A percentile compares a stretch with the other conserved stretches of the same genome.
phyloP scores from a whole-genome alignment of 345 rosid species.

The Kandelia obovata region DNA sequence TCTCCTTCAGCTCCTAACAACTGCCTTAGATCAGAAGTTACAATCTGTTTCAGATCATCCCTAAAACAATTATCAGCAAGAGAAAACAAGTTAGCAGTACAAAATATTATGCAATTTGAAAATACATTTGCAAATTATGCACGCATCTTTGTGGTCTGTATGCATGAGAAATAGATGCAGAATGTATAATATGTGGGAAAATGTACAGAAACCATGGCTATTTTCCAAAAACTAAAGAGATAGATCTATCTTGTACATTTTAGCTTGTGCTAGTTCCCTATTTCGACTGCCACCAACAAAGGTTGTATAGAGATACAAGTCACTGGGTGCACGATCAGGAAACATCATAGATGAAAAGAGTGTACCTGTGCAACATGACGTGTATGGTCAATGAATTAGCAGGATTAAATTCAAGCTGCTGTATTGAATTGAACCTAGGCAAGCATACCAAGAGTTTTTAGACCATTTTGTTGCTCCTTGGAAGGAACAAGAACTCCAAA shows the following conservation, averaged over 20 bases:
- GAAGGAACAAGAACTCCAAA: constrained; percentile 96
- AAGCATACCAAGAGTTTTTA: constrained; percentile 74
- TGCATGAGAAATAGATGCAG: too few relatives aligned
- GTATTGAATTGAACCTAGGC: constrained; percentile 4
- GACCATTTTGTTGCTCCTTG: constrained; percentile 74
- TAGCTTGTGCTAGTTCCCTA: constrained; percentile 78
- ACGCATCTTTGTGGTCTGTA: not conserved
- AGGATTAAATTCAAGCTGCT: not conserved
- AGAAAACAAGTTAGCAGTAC: constrained; percentile 10
- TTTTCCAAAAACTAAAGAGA: not conserved
- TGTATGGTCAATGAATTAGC: not conserved
- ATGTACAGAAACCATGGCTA: not conserved
- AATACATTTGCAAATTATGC: not conserved
- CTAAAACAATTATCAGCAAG: constrained; percentile 27
- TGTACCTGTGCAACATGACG: constrained; percentile 52
- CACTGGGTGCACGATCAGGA: constrained; percentile 80
- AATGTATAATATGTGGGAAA: too few relatives aligned
- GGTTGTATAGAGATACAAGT: constrained; percentile 76
- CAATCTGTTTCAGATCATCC: constrained; percentile 70
- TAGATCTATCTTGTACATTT: constrained; percentile 46
- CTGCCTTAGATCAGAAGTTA: constrained; percentile 75
- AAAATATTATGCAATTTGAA: not conserved
- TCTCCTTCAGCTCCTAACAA: constrained; percentile 89
- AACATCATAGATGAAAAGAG: constrained; percentile 95
- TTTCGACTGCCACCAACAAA: constrained; percentile 94